Evolutionary conservation across 768 basidiomycete species (phyloP).

Genomic region (Mycena vulgaris): DNA sequence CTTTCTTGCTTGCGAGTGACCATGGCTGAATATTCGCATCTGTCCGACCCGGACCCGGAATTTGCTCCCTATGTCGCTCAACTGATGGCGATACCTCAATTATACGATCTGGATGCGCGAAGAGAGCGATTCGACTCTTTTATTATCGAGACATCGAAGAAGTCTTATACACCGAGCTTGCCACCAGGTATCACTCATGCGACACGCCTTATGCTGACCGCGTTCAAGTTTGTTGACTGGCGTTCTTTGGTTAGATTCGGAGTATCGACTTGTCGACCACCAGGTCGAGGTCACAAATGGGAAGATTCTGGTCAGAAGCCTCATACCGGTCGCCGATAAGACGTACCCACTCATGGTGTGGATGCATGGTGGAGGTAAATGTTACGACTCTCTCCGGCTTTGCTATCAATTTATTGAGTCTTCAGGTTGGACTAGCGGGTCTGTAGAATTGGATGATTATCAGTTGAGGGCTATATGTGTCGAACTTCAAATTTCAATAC

Average conservation of each 20-base stretch:
- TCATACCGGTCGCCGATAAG: constrained; percentile 6
- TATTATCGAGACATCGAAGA: not conserved
- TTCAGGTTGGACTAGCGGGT: constrained; percentile 21
- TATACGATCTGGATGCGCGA: not conserved
- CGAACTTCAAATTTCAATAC: constrained; percentile 31
- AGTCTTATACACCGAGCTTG: not conserved
- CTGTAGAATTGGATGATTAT: constrained; percentile 30
- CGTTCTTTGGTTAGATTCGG: constrained; percentile 6
- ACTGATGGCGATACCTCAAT: not conserved
- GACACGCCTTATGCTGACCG: too few relatives aligned
- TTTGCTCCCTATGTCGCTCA: constrained; percentile 24
- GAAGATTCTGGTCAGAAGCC: constrained; percentile 27
- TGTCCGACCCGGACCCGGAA: constrained; percentile 34
- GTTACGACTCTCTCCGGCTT: too few relatives aligned
- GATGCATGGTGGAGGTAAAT: constrained; percentile 36
- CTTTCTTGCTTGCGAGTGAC: not conserved
- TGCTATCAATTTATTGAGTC: not conserved
- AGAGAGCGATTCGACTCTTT: constrained; percentile 2
- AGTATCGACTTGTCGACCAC: constrained; percentile 26
- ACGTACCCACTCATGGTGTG: constrained; percentile 35
- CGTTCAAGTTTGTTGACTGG: not conserved
- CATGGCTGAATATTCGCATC: constrained; percentile 34
- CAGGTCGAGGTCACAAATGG: constrained; percentile 27
- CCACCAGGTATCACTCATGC: constrained; percentile 33
- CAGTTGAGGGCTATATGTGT: constrained; percentile 27